These are phyloP conservation scores for Pharnaceum exiguum DNA, from an alignment of 148 eudicot genomes.

Conservation along the genomic window DNA sequence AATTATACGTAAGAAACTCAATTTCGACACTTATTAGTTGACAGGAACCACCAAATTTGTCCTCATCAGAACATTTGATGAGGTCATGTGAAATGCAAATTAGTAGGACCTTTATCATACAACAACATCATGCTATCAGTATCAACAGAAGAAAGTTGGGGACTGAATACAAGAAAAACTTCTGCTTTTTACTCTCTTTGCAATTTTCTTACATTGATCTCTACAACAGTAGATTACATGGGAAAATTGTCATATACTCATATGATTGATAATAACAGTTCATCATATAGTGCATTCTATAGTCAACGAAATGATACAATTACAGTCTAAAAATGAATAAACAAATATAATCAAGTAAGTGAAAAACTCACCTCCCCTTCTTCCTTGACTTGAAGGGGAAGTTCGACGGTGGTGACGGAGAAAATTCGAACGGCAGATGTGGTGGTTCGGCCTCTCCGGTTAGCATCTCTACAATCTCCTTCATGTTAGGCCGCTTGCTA, in stretches of 20 bases:
- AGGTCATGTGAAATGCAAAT: conserved; percentile 10
- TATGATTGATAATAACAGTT: no score
- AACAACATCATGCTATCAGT: neutral
- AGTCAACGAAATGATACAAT: conserved; percentile 16
- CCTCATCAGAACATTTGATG: neutral
- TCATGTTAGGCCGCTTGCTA: conserved; percentile 69
- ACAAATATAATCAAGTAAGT: neutral
- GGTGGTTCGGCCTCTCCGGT: conserved; percentile 73
- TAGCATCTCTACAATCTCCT: conserved; percentile 79
- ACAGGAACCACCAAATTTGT: neutral
- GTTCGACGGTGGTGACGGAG: conserved; percentile 88
- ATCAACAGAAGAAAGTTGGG: conserved; percentile 9
- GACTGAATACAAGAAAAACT: conserved; percentile 22
- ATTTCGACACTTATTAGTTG: no score
- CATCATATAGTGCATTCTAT: conserved; percentile 16
- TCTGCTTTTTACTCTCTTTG: conserved; percentile 12
- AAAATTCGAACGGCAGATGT: conserved; percentile 86
- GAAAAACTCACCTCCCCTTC: conserved; percentile 63
- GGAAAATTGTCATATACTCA: conserved; percentile 26
- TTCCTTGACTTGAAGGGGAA: conserved; percentile 77
- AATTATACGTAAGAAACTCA: no score
- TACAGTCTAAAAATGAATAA: conserved; percentile 12
- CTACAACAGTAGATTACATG: conserved; percentile 25
- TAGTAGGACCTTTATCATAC: conserved; percentile 1
- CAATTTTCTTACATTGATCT: conserved; percentile 19